Evolutionary conservation across 1,139 yeast species (phyloP), one percentile per base, ranked within the genome.

Genomic region (Pichia sp.): DNA sequence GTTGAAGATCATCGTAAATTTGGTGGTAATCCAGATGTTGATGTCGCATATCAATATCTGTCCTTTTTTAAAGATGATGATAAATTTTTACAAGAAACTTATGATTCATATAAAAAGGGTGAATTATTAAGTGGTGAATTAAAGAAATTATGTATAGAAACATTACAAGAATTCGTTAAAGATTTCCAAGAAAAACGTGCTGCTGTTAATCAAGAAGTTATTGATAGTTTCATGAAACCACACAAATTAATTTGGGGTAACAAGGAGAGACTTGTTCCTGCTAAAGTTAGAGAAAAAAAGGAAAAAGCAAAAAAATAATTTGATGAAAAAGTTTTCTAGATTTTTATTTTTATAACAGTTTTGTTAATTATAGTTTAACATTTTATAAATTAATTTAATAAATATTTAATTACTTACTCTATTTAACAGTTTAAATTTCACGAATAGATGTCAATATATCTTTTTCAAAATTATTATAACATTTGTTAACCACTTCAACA

Each of bases 1-100:
- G 70, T 85, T 42, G 98, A 92, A 65, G 95, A 87, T 58, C 99
- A 94, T 67, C 80, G 95, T 64, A 71, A 73, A 61, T 69, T 71
- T 43, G 99, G 99, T 44, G 99, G 98, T 58, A 74, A 92, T 63
- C 95, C 96, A 40, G 97, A 92, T 54, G 83, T 90, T 33, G 99
- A 94, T 66, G 97, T 94, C 45, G 87, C 98, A 3, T 94, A 71
- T 70, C 97, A 90, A 68, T 94, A 94, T 65, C 69, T 94, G 57
- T 78, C 90, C 10, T 92, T 92, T 70, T 89, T 94, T 71, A 70
- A 80, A 48, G 84, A 87, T 54, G 97, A 90, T 62, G 98, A 94
- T 61, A 92, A 72, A 34, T 80, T 84, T 60, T 73, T 94, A 59
- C 74, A 71, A 44, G 66, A 72, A 42, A 71, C 84, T 56, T 78